Percentiles rank a stretch among this genome's conserved stretches.
Conservation (phyloP, 768 basidiomycete species). For the Naganishia kalamii region DNA sequence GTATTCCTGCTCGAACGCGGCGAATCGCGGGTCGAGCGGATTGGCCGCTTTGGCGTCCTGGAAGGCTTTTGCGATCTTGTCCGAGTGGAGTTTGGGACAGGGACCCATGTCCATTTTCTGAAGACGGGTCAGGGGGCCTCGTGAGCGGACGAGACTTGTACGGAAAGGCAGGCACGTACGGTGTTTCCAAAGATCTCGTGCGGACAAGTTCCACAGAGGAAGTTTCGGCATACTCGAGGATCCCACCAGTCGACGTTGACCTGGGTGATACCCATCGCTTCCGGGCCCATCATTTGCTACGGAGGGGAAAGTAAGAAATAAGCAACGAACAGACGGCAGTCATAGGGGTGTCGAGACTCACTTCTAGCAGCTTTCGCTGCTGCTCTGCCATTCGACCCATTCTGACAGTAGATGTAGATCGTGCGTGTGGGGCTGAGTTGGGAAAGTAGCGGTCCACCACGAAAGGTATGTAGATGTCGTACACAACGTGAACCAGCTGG, state of each 20-base stretch:
- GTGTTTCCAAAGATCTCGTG: slow-evolving; percentile 97
- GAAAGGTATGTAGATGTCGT: background rate
- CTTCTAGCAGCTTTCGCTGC: slow-evolving; percentile 85
- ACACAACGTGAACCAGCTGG: background rate
- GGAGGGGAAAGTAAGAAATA: background rate
- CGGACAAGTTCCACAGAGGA: slow-evolving; percentile 96
- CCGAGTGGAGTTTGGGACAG: slow-evolving; percentile 93
- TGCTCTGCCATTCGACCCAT: slow-evolving; percentile 96
- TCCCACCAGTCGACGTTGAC: slow-evolving; percentile 84
- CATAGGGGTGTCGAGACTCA: slow-evolving; percentile 31
- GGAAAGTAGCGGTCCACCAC: background rate
- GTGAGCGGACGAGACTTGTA: background rate
- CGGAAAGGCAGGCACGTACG: slow-evolving; percentile 51
- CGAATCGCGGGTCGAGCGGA: slow-evolving; percentile 73
- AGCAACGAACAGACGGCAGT: background rate
- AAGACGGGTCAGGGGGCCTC: slow-evolving; percentile 1
- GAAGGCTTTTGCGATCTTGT: slow-evolving; percentile 86
- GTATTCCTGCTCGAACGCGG: slow-evolving; percentile 87
- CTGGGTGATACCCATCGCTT: slow-evolving; percentile 94
- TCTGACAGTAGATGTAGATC: slow-evolving; percentile 18
- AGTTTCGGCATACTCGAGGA: slow-evolving; percentile 97
- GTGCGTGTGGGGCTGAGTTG: background rate
- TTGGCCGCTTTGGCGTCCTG: slow-evolving; percentile 67
- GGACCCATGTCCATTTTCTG: slow-evolving; percentile 99
- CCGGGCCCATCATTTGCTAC: slow-evolving; percentile 99